A percentile compares a stretch with the other conserved stretches of the same genome.
Evolutionary conservation across 2,329 filamentous ascomycete species (phyloP).

Genomic region (Thermomyces lanuginosus): DNA sequence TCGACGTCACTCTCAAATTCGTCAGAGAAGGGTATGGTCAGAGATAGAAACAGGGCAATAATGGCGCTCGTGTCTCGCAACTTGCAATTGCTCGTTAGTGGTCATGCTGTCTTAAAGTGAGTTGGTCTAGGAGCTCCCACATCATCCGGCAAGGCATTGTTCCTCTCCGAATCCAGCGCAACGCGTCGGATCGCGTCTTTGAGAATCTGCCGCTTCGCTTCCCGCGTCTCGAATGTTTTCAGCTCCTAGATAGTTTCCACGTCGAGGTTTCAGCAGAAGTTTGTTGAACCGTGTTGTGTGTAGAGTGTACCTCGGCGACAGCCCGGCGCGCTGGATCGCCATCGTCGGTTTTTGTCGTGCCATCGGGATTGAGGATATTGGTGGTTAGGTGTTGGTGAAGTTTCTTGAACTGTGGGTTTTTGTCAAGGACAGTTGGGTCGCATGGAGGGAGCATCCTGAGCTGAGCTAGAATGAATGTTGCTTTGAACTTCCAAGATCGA

Average conservation of each 20-base stretch:
- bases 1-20: too few relatives aligned
- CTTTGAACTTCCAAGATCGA: background rate
- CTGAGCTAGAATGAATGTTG: background rate
- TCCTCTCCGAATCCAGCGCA: constrained; percentile 18
- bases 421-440: constrained; percentile 22
- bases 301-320: constrained; percentile 17
- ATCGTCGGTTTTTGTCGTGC: constrained; percentile 20
- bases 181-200: constrained; percentile 16
- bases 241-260: constrained; percentile 14
- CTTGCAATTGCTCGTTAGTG: too few relatives aligned
- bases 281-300: background rate
- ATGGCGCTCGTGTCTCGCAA: constrained; percentile 19
- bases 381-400: constrained; percentile 25
- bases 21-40: too few relatives aligned
- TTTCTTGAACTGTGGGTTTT: constrained; percentile 28
- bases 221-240: constrained; percentile 16
- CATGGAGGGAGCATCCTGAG: constrained; percentile 28
- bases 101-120: too few relatives aligned
- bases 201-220: constrained; percentile 19
- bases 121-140: constrained; percentile 14
- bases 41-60: constrained; percentile 23
- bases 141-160: constrained; percentile 18
- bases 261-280: background rate
- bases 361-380: constrained; percentile 24
- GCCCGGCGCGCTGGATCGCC: constrained; percentile 15